Base-by-base conservation (phyloP, 169 alveolate genomes). In the Plasmodium blacklocki region DNA sequence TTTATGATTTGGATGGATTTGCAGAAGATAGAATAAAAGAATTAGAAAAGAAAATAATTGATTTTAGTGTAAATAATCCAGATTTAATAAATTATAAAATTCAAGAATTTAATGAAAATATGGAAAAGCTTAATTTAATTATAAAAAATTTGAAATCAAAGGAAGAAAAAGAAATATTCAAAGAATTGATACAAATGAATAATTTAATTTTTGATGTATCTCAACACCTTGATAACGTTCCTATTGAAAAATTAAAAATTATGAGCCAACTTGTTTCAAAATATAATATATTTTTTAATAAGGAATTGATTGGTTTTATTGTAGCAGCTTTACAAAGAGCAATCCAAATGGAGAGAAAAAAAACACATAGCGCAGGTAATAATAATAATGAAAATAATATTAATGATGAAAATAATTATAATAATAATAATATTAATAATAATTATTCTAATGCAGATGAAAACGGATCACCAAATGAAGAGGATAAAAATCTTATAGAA, bases 31-130 rank as follows among this genome's bases (percentile, higher is more conserved):
- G 66, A 49, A 70, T 83, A 15, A 56, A 54, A 3, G 74, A 83
- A 70, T 83, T 83, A 7, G 85, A 83, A 83, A 68, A 54, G 15
- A 45, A 68, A 56, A 70, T 83, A 68, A 3, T 54, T 18, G 74
- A 71, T 45, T 70, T 83, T 68, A 21, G 21, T 29, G 3, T 6
- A 18, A 58, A 83, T 2, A 68, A 83, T 67, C 86, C 91, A 12
- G 85, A 67, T 32, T 71, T 83, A 15, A 59, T 83, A 68, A 83
- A 83, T 68, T 83, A 70, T 56, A 83, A 70, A 83, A 54, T 83
- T 83, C 49, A 83, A 39, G 91, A 83, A 70, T 70, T 83, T 67
- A 58, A 83, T 26, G 85, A 83, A 83, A 83, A 83, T 56, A 9
- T 14, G 2, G 70, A 52, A 47, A 71, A 83, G 56, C 74, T 52